Evolutionary conservation across 495 filamentous ascomycete genomes (phyloP), one percentile per base, ranked within the genome.

Genomic region (Hypoxylon perforatum): DNA sequence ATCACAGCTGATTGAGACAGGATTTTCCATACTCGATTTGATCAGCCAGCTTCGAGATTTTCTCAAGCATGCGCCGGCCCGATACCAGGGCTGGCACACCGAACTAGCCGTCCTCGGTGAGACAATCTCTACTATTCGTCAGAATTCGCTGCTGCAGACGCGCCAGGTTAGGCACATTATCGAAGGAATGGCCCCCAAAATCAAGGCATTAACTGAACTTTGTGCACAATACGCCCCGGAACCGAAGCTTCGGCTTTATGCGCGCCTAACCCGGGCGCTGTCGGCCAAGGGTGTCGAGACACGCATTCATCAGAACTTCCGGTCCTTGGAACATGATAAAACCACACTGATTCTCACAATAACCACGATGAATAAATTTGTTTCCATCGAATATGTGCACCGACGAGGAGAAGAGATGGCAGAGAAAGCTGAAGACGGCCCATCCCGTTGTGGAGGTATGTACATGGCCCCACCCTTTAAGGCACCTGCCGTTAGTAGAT

Each of bases 291-390:
- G 10, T 7, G 11, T 48, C 1, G 58, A 61, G 19, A 4, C 28
- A 2, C 28, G 41, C 14, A 61, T 61, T 36, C 12, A 53, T 8
- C 39, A 61, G 7, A 39, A 1, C 8, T 47, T 61, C 22, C 11
- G 54, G n/a, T 46, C 58, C n/a, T 36, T 61, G 14, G 58, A 61
- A 11, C 38, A 28, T 8, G 48, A 61, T 44, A 61, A 61, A 35
- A 61, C 58, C 15, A 28, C 58, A 0, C 58, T 61, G 7, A 36
- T 61, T 6, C 58, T 61, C 17, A 47, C 49, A 4, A 54, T 61
- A 25, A 61, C 28, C 30, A 45, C 41, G 1, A 25, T 52, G 4
- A 44, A 25, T 5, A 3, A 2, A 1, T 23, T 23, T 36, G 17
- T 1, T 35, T 44, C 46, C 14, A 23, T 6, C 23, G 28, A n/a